Conservation (phyloP, 2,329 filamentous ascomycete species). For the Venturia carpophila region DNA sequence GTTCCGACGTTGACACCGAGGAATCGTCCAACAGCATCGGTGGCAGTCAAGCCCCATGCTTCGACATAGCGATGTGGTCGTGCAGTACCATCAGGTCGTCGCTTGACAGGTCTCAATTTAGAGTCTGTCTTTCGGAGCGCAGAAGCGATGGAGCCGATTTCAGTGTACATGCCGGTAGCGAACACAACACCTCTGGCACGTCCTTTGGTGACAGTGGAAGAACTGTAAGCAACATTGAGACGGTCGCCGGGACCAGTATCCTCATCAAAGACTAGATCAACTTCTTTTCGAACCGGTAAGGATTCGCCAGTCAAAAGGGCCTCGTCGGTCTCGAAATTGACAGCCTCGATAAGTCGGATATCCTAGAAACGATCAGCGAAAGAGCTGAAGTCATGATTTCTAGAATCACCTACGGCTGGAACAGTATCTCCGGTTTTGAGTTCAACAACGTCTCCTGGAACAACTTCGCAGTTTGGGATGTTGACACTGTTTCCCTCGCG, state of each 20-base stretch:
- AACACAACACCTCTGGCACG: constrained; percentile 62
- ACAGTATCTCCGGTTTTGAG: constrained; percentile 24
- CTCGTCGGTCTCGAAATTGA: constrained; percentile 72
- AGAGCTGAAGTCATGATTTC: not conserved
- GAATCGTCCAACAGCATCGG: constrained; percentile 31
- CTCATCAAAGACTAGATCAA: constrained; percentile 37
- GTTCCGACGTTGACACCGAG: constrained; percentile 59
- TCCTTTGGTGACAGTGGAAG: constrained; percentile 64
- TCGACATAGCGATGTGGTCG: constrained; percentile 15
- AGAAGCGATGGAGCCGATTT: constrained; percentile 68
- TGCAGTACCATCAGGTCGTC: constrained; percentile 20
- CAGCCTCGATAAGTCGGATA: constrained; percentile 50
- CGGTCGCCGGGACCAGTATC: constrained; percentile 47
- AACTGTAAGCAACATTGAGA: constrained; percentile 62
- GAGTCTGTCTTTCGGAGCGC: constrained; percentile 28
- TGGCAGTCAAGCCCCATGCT: constrained; percentile 15
- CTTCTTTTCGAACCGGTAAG: constrained; percentile 58
- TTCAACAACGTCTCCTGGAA: constrained; percentile 33
- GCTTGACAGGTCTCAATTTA: constrained; percentile 20
- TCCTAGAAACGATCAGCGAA: constrained; percentile 11
- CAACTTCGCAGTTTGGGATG: constrained; percentile 32
- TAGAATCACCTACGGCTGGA: constrained; percentile 17
- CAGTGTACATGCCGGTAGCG: constrained; percentile 63
- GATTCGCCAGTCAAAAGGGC: constrained; percentile 68
- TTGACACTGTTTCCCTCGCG: constrained; percentile 31